Conservation (phyloP, 1,284 basidiomycete species). For the Rhodotorula sp. region DNA sequence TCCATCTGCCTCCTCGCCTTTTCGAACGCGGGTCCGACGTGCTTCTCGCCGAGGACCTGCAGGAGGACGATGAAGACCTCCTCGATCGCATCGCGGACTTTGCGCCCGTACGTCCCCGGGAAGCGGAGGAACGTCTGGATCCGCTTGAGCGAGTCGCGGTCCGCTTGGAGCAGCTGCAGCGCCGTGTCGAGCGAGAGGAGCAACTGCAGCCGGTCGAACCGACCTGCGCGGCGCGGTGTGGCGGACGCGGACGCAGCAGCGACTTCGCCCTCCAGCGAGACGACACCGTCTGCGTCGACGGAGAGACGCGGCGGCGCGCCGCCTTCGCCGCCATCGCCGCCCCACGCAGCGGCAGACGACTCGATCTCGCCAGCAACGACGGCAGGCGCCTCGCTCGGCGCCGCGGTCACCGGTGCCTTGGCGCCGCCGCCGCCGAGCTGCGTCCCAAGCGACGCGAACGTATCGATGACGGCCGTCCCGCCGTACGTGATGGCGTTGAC, state of each 20-base stretch:
- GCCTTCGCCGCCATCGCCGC: slow-evolving; percentile 11
- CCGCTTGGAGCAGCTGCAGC: slow-evolving; percentile 86
- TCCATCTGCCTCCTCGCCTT: slow-evolving; percentile 83
- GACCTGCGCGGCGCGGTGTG: background rate
- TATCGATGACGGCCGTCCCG: slow-evolving; percentile 76
- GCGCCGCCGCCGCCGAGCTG: slow-evolving; percentile 10
- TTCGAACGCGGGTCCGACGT: slow-evolving; percentile 81
- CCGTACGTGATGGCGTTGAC: slow-evolving; percentile 66
- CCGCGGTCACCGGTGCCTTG: slow-evolving; percentile 21
- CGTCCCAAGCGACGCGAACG: slow-evolving; percentile 49
- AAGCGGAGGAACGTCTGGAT: slow-evolving; percentile 86
- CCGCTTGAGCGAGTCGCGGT: slow-evolving; percentile 86
- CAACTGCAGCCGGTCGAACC: slow-evolving; percentile 63
- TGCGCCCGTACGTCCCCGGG: slow-evolving; percentile 66
- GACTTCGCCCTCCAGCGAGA: background rate
- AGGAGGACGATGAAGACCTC: slow-evolving; percentile 86
- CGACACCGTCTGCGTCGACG: slow-evolving; percentile 15
- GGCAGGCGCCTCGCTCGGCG: background rate
- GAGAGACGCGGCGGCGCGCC: slow-evolving; percentile 13
- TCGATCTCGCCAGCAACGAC: slow-evolving; percentile 2
- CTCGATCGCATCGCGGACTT: slow-evolving; percentile 63
- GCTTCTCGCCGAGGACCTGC: slow-evolving; percentile 72
- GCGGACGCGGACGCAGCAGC: slow-evolving; percentile 29
- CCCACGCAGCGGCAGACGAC: slow-evolving; percentile 26
- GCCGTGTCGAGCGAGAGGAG: slow-evolving; percentile 88